phyloP scores from a whole-genome alignment of 768 basidiomycete species.

The Suillus discolor region DNA sequence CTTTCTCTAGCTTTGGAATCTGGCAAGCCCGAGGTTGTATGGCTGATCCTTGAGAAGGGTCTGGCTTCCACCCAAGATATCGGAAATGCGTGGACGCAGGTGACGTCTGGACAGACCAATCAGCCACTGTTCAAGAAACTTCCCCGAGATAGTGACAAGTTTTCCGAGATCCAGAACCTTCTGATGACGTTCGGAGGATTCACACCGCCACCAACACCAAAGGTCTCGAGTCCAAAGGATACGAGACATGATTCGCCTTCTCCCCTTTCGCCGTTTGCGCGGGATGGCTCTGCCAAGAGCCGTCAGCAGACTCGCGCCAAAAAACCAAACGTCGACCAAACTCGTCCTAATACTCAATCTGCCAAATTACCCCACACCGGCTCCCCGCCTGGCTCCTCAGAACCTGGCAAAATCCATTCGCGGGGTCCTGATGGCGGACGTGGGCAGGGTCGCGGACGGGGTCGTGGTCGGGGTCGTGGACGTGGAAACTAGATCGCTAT shows the following conservation, averaged over 20 bases:
- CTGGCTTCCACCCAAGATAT: slow-evolving; percentile 54
- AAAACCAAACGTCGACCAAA: neutral
- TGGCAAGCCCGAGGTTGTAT: slow-evolving; percentile 62
- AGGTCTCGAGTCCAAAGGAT: slow-evolving; percentile 14
- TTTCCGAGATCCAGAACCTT: slow-evolving; percentile 54
- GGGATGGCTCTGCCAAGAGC: slow-evolving; percentile 10
- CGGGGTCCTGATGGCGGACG: slow-evolving; percentile 30
- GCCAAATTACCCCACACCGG: neutral
- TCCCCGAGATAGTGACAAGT: slow-evolving; percentile 36
- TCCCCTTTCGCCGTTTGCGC: neutral
- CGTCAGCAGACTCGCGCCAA: slow-evolving; percentile 9
- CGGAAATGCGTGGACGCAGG: slow-evolving; percentile 50
- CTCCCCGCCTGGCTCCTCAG: slow-evolving; percentile 11
- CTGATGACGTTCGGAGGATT: slow-evolving; percentile 54
- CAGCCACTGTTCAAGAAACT: slow-evolving; percentile 25
- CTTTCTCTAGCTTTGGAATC: slow-evolving; percentile 63
- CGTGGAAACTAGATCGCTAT: slow-evolving; percentile 28
- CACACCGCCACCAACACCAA: slow-evolving; percentile 45
- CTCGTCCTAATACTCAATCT: neutral
- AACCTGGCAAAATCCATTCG: slow-evolving; percentile 15
- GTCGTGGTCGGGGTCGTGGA: slow-evolving; percentile 43
- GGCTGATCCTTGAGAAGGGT: slow-evolving; percentile 61
- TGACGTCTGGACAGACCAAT: slow-evolving; percentile 40
- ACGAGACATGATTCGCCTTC: slow-evolving; percentile 14
- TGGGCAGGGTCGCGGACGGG: slow-evolving; percentile 38